These are phyloP conservation scores for Suhomyces vadensis DNA, from an alignment of 805 yeast species.

Conservation along the genomic window DNA sequence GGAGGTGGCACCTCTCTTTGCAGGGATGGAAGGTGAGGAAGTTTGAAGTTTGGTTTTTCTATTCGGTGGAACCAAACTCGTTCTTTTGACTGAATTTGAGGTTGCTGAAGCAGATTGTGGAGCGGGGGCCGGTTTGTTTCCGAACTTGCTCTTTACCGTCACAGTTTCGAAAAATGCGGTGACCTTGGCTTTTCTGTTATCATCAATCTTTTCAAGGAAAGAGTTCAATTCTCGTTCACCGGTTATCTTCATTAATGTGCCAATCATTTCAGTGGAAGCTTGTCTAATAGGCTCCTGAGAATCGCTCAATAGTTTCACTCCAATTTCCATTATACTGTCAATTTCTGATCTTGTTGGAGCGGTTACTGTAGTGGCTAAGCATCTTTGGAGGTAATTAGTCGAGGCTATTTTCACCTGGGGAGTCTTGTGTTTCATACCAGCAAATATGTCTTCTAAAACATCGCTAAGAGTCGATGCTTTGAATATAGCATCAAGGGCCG, in stretches of 20 bases:
- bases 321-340: slow-evolving; percentile 55
- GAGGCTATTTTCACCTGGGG: slow-evolving; percentile 80
- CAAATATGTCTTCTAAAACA: slow-evolving; percentile 59
- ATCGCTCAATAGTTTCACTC: slow-evolving; percentile 70
- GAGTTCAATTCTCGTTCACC: slow-evolving; percentile 69
- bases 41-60: slow-evolving; percentile 12
- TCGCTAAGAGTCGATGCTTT: slow-evolving; percentile 50
- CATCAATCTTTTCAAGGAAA: slow-evolving; percentile 71
- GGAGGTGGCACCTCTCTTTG: slow-evolving; percentile 70
- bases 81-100: slow-evolving; percentile 12
- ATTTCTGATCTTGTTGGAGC: slow-evolving; percentile 56
- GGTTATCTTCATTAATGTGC: slow-evolving; percentile 77
- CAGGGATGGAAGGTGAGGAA: slow-evolving; percentile 48
- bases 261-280: slow-evolving; percentile 74
- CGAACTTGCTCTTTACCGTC: slow-evolving; percentile 48
- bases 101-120: slow-evolving; percentile 7
- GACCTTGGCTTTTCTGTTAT: slow-evolving; percentile 67
- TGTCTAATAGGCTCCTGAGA: slow-evolving; percentile 83
- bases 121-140: slow-evolving; percentile 18
- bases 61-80: slow-evolving; percentile 5
- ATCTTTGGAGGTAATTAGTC: slow-evolving; percentile 62
- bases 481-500: slow-evolving; percentile 67
- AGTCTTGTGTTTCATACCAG: slow-evolving; percentile 69
- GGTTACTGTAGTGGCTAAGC: slow-evolving; percentile 51
- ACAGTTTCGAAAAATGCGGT: slow-evolving; percentile 56